phyloP scores from a whole-genome alignment of 2,329 filamentous ascomycete genomes.

The Aspergillus melleus region DNA sequence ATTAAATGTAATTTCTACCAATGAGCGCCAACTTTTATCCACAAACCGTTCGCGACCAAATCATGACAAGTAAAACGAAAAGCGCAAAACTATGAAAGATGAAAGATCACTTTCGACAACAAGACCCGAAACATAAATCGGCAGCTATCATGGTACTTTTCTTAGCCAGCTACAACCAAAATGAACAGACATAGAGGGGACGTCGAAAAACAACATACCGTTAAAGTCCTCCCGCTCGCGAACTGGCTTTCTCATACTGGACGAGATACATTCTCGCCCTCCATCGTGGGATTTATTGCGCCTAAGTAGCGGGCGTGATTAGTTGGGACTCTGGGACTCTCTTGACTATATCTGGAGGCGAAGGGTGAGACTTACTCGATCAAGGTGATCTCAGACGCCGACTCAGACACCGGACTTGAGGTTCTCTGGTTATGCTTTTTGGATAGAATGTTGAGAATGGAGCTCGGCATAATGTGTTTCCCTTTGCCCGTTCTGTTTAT shows the following conservation, averaged over 20 bases:
- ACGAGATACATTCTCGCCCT: neutral
- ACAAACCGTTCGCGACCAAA: no score
- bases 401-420: neutral
- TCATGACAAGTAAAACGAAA: no score
- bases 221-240: conserved; percentile 1
- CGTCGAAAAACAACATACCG: neutral
- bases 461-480: neutral
- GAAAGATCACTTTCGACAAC: conserved; percentile 10
- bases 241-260: neutral
- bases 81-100: no score
- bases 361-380: conserved; percentile 6
- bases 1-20: no score
- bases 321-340: neutral
- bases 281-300: neutral
- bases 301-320: neutral
- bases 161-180: neutral
- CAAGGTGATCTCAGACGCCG: conserved; percentile 5
- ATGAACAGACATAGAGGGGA: neutral
- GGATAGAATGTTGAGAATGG: conserved; percentile 1
- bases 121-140: conserved; percentile 15
- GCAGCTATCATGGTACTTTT: neutral
- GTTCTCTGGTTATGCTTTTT: neutral
- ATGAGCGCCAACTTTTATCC: neutral
- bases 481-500: neutral
- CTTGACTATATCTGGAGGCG: neutral